These are phyloP conservation scores for Agaricus sinodeliciosus DNA, from an alignment of 768 basidiomycete species.

Conservation along the genomic window DNA sequence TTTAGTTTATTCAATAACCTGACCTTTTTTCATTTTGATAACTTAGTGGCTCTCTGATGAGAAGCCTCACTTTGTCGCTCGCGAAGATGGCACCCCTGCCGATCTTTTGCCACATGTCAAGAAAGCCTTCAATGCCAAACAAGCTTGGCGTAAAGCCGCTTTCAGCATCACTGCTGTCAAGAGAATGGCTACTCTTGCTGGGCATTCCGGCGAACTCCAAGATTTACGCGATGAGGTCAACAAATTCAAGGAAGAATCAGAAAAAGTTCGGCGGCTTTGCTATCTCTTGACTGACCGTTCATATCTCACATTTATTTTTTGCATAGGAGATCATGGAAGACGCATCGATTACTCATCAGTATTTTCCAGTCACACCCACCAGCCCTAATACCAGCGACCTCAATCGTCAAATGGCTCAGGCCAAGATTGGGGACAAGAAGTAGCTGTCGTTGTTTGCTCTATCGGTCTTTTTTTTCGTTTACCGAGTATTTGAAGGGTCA, in stretches of 20 bases:
- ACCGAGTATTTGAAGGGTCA: not conserved
- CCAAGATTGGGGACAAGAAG: conserved; percentile 3
- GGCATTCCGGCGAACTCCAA: conserved; percentile 32
- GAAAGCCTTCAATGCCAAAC: conserved; percentile 84
- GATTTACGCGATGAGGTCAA: conserved; percentile 53
- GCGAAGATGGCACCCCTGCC: conserved; percentile 50
- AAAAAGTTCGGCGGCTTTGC: conserved; percentile 27
- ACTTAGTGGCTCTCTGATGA: conserved; percentile 70
- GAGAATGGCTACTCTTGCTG: conserved; percentile 61
- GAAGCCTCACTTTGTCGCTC: conserved; percentile 63
- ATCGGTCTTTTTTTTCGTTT: not conserved
- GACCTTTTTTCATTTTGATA: not conserved
- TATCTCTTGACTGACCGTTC: not conserved
- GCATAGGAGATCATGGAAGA: conserved; percentile 10
- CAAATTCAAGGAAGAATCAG: conserved; percentile 78
- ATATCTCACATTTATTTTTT: not conserved
- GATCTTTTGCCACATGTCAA: conserved; percentile 87
- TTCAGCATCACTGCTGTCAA: conserved; percentile 82
- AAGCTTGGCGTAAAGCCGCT: conserved; percentile 85
- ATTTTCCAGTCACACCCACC: not conserved
- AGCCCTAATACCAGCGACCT: not conserved
- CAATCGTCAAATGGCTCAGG: not conserved
- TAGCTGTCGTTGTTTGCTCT: too few relatives aligned
- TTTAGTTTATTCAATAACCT: not conserved
- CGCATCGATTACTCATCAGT: conserved; percentile 14